A percentile compares a stretch with the other conserved stretches of the same genome.
Evolutionary conservation across 1,284 basidiomycete genomes (phyloP).

Genomic region (Leccinum subrobustum): DNA sequence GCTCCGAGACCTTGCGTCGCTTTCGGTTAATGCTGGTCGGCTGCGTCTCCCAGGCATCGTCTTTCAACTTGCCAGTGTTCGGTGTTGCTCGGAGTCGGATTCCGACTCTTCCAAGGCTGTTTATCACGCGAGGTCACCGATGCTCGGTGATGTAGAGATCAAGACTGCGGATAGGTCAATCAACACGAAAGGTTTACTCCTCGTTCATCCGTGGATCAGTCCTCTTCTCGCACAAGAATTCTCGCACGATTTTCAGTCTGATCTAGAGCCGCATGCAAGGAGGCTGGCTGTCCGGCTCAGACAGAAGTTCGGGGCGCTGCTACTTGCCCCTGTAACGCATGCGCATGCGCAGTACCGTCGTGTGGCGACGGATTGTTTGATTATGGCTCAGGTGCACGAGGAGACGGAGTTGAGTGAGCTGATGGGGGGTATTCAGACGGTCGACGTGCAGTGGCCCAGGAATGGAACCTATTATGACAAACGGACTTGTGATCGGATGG

Average conservation of each 20-base stretch:
- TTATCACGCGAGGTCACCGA: neutral
- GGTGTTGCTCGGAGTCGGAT: neutral
- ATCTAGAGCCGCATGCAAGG: neutral
- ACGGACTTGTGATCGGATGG: neutral
- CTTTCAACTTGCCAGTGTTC: constrained; percentile 4
- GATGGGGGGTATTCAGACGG: neutral
- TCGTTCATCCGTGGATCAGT: constrained; percentile 15
- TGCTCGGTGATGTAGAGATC: constrained; percentile 6
- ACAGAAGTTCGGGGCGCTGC: constrained; percentile 4
- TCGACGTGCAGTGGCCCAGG: constrained; percentile 3
- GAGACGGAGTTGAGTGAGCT: neutral
- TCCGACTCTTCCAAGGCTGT: neutral
- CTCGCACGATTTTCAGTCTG: neutral
- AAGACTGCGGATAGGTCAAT: constrained; percentile 1
- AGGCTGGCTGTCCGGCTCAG: neutral
- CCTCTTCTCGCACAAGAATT: constrained; percentile 1
- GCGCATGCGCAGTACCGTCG: constrained; percentile 1
- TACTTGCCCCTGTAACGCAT: neutral
- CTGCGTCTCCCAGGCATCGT: constrained; percentile 7
- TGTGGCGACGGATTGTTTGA: constrained; percentile 7
- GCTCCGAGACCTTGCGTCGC: neutral
- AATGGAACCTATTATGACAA: neutral
- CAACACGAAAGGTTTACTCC: neutral
- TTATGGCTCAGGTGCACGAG: neutral
- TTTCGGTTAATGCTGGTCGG: neutral